Conservation (phyloP, 176 grass and related monocot species). For the Cenchrus purpureus region DNA sequence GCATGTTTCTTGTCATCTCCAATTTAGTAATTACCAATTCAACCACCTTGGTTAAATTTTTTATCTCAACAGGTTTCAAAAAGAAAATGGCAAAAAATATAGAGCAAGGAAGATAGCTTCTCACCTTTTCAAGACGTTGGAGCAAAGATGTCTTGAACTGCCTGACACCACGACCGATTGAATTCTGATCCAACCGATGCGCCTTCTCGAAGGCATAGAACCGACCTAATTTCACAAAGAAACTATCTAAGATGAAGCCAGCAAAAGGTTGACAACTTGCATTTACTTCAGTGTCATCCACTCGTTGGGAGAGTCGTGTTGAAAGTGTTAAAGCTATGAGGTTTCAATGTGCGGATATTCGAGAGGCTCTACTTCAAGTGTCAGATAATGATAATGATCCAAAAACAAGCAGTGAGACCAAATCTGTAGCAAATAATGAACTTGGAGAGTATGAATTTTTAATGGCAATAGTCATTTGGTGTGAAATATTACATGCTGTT, state of each 20-base stretch:
- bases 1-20: background rate
- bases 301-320: too few relatives aligned
- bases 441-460: too few relatives aligned
- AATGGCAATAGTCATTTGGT: too few relatives aligned
- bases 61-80: background rate
- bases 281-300: background rate
- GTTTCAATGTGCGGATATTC: too few relatives aligned
- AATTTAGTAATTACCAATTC: background rate
- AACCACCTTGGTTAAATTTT: background rate
- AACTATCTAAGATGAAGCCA: conserved; percentile 18
- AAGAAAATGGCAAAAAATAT: background rate
- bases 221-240: conserved; percentile 56
- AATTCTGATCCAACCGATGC: conserved; percentile 84
- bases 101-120: conserved; percentile 21
- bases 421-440: too few relatives aligned
- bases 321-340: too few relatives aligned
- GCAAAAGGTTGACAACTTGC: background rate
- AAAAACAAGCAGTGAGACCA: too few relatives aligned
- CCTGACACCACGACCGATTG: conserved; percentile 82
- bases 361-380: too few relatives aligned
- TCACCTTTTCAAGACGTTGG: conserved; percentile 85
- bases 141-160: conserved; percentile 93
- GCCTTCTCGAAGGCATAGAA: conserved; percentile 98
- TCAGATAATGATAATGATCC: too few relatives aligned
- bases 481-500: too few relatives aligned